Evolutionary conservation across 768 basidiomycete genomes (phyloP), one percentile per base, ranked within the genome.

Genomic region (Lentinula aciculospora): DNA sequence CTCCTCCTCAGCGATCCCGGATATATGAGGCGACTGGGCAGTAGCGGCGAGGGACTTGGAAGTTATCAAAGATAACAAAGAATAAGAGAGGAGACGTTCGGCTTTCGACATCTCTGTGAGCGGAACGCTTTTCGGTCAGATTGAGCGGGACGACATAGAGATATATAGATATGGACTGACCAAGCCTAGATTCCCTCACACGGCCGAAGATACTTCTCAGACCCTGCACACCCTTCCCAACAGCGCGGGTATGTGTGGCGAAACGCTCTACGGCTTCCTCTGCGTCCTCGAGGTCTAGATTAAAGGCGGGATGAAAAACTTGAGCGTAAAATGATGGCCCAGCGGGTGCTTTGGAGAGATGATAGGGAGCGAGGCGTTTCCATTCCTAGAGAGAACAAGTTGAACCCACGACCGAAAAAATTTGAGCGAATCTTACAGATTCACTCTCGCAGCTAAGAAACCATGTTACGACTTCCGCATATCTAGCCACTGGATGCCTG

Each of bases 281-380:
- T 0, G 88, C 86, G 25, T 94, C 92, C 40, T 88, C 84, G 0
- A 76, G 66, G 61, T 94, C 92, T 27, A 94, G 65, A 65, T 94
- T 94, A 71, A 90, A 94, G 0, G 81, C 87, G 3, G 91, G 92
- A 64, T 94, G 92, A 63, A 85, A 92, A 1, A 93, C 85, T 40
- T 82, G 83, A 0, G 86, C 83, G 64, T 86, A 91, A 66, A 93
- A 94, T 1, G 81, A 73, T 8, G 89, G 82, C 1, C 88, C 89
- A n/a, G 86, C 82, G 10, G 88, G 76, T 2, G 81, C 81, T 60
- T 83, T 74, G 3, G 82, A 71, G 1, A 88, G 72, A 61, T 86
- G 81, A 61, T 78, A 78, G 6, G 84, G 85, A 21, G 84, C 76
- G 21, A 82, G 71, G 40, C 79, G 78, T 64, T 79, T 82, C 87